These are phyloP conservation scores for Trichoderma brevicompactum DNA, from an alignment of 2,329 filamentous ascomycete species.

Conservation along the genomic window DNA sequence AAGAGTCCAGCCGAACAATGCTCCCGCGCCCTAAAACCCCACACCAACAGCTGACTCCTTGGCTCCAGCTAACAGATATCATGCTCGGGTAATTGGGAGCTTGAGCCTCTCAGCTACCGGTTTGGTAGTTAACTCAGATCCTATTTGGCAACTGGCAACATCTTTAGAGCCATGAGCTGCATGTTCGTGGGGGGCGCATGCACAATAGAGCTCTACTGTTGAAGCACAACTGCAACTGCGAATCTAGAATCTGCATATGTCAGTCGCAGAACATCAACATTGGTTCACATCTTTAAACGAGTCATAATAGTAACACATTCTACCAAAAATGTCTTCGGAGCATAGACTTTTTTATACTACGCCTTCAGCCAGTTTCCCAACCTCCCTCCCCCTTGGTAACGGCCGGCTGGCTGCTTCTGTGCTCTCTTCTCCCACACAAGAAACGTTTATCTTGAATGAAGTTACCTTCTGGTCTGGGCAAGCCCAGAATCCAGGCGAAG, in stretches of 20 bases:
- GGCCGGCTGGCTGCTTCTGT: conserved; percentile 25
- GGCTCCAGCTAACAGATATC: conserved; percentile 9
- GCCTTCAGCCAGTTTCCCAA: conserved; percentile 24
- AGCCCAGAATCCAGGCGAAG: conserved; percentile 2
- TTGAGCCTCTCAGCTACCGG: not conserved
- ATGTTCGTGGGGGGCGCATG: not conserved
- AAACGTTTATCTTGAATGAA: conserved; percentile 25
- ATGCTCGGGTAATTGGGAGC: not conserved
- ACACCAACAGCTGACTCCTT: conserved; percentile 17
- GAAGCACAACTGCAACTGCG: not conserved
- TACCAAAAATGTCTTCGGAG: conserved; percentile 22
- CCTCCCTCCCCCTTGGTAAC: conserved; percentile 26
- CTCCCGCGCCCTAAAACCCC: conserved; percentile 9
- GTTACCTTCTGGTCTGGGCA: conserved; percentile 28
- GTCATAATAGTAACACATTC: not conserved
- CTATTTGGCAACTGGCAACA: not conserved
- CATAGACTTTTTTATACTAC: conserved; percentile 20
- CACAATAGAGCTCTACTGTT: not conserved
- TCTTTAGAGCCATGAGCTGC: not conserved
- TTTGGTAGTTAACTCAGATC: not conserved
- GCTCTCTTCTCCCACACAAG: conserved; percentile 20
- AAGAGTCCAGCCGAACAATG: conserved; percentile 19
- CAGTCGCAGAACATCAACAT: too few species aligned
- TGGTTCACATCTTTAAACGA: not conserved
- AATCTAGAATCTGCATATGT: not conserved